Percentiles rank a stretch among this genome's conserved stretches.
Conservation (phyloP, 345 rosid genomes). For the Lumnitzera littorea region DNA sequence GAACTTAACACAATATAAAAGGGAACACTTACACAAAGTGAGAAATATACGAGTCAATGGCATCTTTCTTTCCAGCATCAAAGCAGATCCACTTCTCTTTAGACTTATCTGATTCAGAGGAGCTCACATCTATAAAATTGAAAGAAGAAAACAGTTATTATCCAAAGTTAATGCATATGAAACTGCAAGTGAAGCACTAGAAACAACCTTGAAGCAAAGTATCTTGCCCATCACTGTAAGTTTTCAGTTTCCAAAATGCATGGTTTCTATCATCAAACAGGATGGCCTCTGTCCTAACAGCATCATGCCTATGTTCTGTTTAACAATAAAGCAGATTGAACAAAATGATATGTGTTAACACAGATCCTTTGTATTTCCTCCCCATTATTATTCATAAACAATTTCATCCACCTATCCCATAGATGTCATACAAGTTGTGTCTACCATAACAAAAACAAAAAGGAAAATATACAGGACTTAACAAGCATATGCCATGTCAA, state of each 20-base stretch:
- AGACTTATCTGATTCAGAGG: constrained; percentile 18
- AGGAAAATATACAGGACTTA: neutral
- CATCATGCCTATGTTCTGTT: constrained; percentile 47
- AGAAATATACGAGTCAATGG: constrained; percentile 51
- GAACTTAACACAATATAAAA: neutral
- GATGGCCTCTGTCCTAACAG: constrained; percentile 56
- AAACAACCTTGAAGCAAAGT: constrained; percentile 69
- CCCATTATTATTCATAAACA: no score
- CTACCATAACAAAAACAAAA: neutral
- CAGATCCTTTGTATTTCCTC: no score
- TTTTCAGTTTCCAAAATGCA: constrained; percentile 59
- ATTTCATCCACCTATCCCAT: neutral
- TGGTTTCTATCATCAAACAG: constrained; percentile 41
- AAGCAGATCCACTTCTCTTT: constrained; percentile 62
- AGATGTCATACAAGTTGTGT: neutral
- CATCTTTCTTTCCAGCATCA: constrained; percentile 45
- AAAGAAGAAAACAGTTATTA: neutral
- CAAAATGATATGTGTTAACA: neutral
- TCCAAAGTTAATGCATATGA: constrained; percentile 2
- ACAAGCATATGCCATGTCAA: no score
- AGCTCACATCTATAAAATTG: constrained; percentile 14
- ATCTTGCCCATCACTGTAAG: constrained; percentile 25
- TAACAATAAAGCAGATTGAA: constrained; percentile 10
- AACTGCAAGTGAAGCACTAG: neutral
- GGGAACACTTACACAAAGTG: constrained; percentile 25